Evolutionary conservation across 768 basidiomycete genomes (phyloP), one percentile per base, ranked within the genome.

Genomic region (Lactarius deliciosus): DNA sequence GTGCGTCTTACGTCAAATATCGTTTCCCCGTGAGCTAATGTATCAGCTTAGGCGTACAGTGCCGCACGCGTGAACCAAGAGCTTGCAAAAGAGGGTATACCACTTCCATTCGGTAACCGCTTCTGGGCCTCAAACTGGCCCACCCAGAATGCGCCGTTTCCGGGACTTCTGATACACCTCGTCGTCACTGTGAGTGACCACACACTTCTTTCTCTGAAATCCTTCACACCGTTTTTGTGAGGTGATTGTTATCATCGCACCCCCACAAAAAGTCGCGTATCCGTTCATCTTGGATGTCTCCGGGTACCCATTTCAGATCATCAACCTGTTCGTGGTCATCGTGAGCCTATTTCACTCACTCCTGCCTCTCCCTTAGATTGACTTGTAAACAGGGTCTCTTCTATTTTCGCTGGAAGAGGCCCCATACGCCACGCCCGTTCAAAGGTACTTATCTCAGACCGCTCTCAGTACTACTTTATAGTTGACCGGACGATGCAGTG

Each of bases 121-220:
- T 83, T 86, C 70, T 85, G 84, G 85, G 85, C 85, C 1, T 84
- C 83, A 0, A 86, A 86, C 70, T 85, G 84, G 85, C 84, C 84
- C 1, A 83, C 82, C 1, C 83, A 84, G 8, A 82, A 82, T 68
- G 82, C 85, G 0, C 85, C 85, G 0, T 72, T 86, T 30, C 83
- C 85, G 0, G 85, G 83, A 0, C 77, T 86, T 3, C 80, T 86
- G 58, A 78, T 87, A 6, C 83, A 86, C 60, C 70, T 86, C 32
- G 84, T 85, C 45, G 80, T 83, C 25, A 83, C 85, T 0, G 82
- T 80, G 57, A 60, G 79, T 64, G 6, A 16, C 36, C 1, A 13
- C 11, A 8, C 3, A 43, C 6, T 43, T 13, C 7, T 25, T 41
- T 60, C 10, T 30, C 40, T 34, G 22, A 9, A 50, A n/a, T 4